These are phyloP conservation scores for Thielaviopsis punctulata DNA, from an alignment of 2,329 filamentous ascomycete genomes.

Conservation along the genomic window DNA sequence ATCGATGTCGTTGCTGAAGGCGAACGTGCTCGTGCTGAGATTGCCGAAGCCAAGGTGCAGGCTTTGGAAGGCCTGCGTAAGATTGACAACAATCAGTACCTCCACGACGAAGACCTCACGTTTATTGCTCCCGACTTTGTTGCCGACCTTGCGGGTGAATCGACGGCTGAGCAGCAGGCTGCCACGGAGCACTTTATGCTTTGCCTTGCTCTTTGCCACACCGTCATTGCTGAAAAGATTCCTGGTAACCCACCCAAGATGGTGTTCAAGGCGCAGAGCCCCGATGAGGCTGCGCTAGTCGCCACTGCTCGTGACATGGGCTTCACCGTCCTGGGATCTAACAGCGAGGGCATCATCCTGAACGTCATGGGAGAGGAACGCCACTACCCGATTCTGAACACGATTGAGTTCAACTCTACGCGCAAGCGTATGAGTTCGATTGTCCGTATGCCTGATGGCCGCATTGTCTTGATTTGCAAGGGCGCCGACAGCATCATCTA, in stretches of 20 bases:
- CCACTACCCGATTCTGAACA: constrained; percentile 78
- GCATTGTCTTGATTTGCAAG: constrained; percentile 87
- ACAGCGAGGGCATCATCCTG: constrained; percentile 63
- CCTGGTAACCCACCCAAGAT: constrained; percentile 85
- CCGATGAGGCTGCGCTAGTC: constrained; percentile 87
- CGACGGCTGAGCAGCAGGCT: constrained; percentile 56
- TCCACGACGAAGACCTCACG: constrained; percentile 76
- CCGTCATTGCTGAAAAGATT: constrained; percentile 77
- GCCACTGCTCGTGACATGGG: constrained; percentile 89
- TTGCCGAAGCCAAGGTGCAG: constrained; percentile 55
- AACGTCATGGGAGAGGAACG: constrained; percentile 77
- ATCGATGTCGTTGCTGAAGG: constrained; percentile 71
- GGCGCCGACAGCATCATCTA: constrained; percentile 97
- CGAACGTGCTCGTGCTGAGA: constrained; percentile 55
- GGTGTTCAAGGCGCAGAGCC: constrained; percentile 91
- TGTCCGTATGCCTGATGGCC: constrained; percentile 79
- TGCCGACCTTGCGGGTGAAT: constrained; percentile 60
- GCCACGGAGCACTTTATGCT: constrained; percentile 89
- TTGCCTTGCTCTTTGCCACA: constrained; percentile 86
- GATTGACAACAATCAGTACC: constrained; percentile 76
- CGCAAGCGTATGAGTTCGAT: constrained; percentile 97
- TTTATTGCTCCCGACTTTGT: constrained; percentile 88
- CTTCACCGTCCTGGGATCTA: constrained; percentile 74
- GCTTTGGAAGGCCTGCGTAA: constrained; percentile 59
- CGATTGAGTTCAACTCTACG: constrained; percentile 85